Evolutionary conservation across 2,329 filamentous ascomycete genomes (phyloP), one percentile per base, ranked within the genome.

Genomic region (Fusarium equiseti): DNA sequence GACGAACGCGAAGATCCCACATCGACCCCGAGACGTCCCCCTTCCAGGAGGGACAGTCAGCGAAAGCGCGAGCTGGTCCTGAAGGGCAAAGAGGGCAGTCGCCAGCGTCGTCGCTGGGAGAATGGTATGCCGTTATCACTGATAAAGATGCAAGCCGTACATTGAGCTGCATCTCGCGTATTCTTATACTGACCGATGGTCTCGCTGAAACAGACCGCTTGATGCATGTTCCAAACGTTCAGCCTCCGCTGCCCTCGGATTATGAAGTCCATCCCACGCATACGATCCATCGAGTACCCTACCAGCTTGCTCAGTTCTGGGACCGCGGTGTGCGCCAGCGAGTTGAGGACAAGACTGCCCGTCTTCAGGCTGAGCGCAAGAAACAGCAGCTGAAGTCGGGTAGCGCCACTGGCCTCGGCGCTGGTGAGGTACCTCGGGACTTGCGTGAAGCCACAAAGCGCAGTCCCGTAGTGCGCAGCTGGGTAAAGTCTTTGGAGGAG

Each of bases 31-130:
- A 83, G 78, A 66, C 84, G 82, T 59, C 86, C 81, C 57, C 83
- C 77, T 1, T 85, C 85, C 20, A 80, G 82, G 32, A 79, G 85
- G 78, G 92, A 89, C 68, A 88, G 86, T 72, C 79, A 85, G 79
- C 81, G 82, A 59, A 82, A 88, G 54, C 90, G 95, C 20, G 94
- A 97, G 71, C 88, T 90, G 4, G 78, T 97, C 55, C 84, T 96
- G 32, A 97, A 94, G 83, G 95, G 95, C 60, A 97, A 97, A 73
- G 94, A 98, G 80, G 95, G 95, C 35, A 95, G 90, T 75, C 88
- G 95, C 38, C 90, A 95, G 76, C 87, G 95, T 52, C 91, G 95
- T 75, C 88, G 95, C 59, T 98, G 95, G 94, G 96, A 99, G 84
- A 99, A 98, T 80, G 93, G 94, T 97, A 86, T 57, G 66, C 26